Percentiles rank a stretch among this genome's conserved stretches.
Conservation (phyloP, 2,329 filamentous ascomycete species). For the Sclerotinia spermophila region DNA sequence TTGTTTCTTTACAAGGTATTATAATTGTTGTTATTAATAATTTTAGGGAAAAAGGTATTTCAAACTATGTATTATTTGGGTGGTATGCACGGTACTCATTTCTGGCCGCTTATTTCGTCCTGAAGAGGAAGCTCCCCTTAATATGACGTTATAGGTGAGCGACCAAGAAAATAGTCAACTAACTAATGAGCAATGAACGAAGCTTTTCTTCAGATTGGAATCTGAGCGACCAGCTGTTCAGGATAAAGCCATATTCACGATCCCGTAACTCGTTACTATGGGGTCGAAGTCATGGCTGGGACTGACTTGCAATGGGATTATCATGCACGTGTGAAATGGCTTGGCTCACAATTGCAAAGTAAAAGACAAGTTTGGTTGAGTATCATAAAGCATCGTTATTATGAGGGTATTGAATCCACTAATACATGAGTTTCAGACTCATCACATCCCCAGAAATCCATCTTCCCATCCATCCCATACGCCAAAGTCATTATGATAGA, state of each 20-base stretch:
- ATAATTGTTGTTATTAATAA: no score
- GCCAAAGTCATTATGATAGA: conserved; percentile 18
- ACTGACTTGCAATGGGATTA: accelerated
- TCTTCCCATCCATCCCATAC: conserved; percentile 14
- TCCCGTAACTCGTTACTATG: accelerated
- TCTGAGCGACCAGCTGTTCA: neutral
- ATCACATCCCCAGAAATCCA: neutral
- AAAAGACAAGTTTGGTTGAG: neutral
- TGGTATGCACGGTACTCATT: no score
- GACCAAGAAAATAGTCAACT: neutral
- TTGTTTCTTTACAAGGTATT: no score
- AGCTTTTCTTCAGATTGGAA: neutral
- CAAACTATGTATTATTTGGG: no score
- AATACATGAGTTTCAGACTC: conserved; percentile 7
- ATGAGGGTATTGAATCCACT: conserved; percentile 17
- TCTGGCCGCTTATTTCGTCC: no score
- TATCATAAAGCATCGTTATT: conserved; percentile 8
- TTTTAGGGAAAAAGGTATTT: no score
- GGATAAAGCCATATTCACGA: no score
- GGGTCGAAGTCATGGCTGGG: accelerated
- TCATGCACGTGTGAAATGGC: no score
- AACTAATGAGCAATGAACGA: neutral
- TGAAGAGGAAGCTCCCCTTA: neutral
- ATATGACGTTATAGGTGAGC: neutral
- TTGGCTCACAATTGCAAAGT: neutral